Base-by-base conservation (phyloP, 2,329 filamentous ascomycete species). In the Verticillium albo-atrum region DNA sequence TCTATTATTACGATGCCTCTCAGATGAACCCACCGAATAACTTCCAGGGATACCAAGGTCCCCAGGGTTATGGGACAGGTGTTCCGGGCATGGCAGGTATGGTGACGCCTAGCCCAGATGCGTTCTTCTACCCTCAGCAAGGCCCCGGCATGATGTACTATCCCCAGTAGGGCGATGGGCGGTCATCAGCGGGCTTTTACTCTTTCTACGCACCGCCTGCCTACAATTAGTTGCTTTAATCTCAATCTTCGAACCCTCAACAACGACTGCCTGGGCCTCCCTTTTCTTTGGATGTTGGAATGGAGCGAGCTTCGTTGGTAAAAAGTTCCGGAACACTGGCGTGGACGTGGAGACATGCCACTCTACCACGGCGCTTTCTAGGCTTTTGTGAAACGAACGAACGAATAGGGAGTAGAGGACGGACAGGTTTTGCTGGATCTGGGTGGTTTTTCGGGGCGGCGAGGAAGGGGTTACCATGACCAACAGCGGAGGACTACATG, bases 1-100 rank as follows among this genome's bases (percentile, higher is more conserved):
- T 97, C 1, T 98, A 96, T 74, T 99, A 97, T 72, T 93, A 92
- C 68, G 90, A 96, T 69, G 83, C 91, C 7, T 82, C 87, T n/a
- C 89, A 92, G 69, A 77, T 93, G 54, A 78, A 85, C 27, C 76
- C 82, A 1, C 77, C 84, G 63, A 71, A 77, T 55, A 67, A 72
- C 23, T 85, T 83, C 64, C 82, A 79, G 60, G 71, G 79, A 58
- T 91, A 87, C 67, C 77, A 79, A 59, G 51, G 57, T 27, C 57
- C 62, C 17, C 62, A 59, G 10, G 57, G 57, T 14, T 64, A 61
- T 20, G 62, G 61, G 12, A 71, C 78, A 20, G 84, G 81, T 51
- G 79, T 87, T 53, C 80, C 89, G 62, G 87, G 87, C 51, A 91
- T 93, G 84, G 88, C 87, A 63, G 89, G 89, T 10, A 92, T 95